Evolutionary conservation across 495 filamentous ascomycete species (phyloP).

Genomic region (Penicillium soppii): DNA sequence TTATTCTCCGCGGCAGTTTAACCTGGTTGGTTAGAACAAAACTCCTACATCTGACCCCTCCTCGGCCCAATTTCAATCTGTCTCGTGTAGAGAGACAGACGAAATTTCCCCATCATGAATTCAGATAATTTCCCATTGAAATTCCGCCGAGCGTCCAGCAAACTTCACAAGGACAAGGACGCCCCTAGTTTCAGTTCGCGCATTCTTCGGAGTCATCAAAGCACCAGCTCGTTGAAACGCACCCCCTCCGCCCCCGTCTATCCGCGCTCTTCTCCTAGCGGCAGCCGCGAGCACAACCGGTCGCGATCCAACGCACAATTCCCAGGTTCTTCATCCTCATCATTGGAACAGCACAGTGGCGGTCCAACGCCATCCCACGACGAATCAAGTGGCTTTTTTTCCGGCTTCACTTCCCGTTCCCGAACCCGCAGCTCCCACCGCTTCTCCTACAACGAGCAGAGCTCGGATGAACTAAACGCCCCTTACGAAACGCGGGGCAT

Average conservation of each 20-base stretch:
- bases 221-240: slow-evolving; percentile 56
- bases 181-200: slow-evolving; percentile 43
- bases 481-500: slow-evolving; percentile 70
- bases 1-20: slow-evolving; percentile 4
- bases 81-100: slow-evolving; percentile 26
- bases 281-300: slow-evolving; percentile 48
- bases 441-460: slow-evolving; percentile 58
- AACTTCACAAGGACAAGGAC: slow-evolving; percentile 52
- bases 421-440: slow-evolving; percentile 40
- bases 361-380: slow-evolving; percentile 49
- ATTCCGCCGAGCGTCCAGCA: slow-evolving; percentile 48
- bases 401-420: slow-evolving; percentile 30
- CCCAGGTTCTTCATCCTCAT: slow-evolving; percentile 50
- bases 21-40: slow-evolving; percentile 15
- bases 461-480: slow-evolving; percentile 68
- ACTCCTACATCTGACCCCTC: slow-evolving; percentile 22
- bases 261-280: slow-evolving; percentile 40
- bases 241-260: slow-evolving; percentile 68
- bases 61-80: slow-evolving; percentile 34
- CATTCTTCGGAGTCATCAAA: slow-evolving; percentile 47
- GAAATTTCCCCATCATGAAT: slow-evolving; percentile 40
- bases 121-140: slow-evolving; percentile 45
- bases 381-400: slow-evolving; percentile 36
- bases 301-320: slow-evolving; percentile 50
- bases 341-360: slow-evolving; percentile 47